phyloP scores from a whole-genome alignment of 139 green algal genomes.

The Nannochloris sp. region DNA sequence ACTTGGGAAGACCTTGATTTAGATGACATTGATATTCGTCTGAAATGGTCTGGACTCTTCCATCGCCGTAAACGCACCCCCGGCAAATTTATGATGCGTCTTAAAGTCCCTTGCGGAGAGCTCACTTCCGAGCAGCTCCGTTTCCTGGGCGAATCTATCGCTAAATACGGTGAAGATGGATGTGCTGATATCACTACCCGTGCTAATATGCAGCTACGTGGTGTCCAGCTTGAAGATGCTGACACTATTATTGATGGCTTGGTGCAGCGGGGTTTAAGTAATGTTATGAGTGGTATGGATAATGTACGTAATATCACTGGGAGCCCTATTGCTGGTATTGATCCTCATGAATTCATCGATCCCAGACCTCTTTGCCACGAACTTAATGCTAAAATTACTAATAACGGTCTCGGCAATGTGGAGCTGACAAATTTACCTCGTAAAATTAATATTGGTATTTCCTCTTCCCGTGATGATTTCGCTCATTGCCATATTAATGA shows the following conservation, averaged over 20 bases:
- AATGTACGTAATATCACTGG: slow-evolving; percentile 95
- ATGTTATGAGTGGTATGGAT: slow-evolving; percentile 91
- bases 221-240: slow-evolving; percentile 68
- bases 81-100: slow-evolving; percentile 96
- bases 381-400: slow-evolving; percentile 68
- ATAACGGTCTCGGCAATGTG: slow-evolving; percentile 59
- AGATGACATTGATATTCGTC: slow-evolving; percentile 90
- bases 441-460: slow-evolving; percentile 96
- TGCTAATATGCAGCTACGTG: slow-evolving; percentile 87
- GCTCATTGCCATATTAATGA: slow-evolving; percentile 99
- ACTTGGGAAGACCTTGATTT: slow-evolving; percentile 73
- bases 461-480: slow-evolving; percentile 82
- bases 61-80: slow-evolving; percentile 88
- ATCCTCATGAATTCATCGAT: slow-evolving; percentile 93
- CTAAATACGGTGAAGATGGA: slow-evolving; percentile 74
- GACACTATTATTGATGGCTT: slow-evolving; percentile 55
- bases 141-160: slow-evolving; percentile 56
- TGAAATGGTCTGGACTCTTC: slow-evolving; percentile 98
- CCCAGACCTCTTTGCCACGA: slow-evolving; percentile 46
- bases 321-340: slow-evolving; percentile 72
- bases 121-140: slow-evolving; percentile 69
- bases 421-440: slow-evolving; percentile 90
- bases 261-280: slow-evolving; percentile 58
- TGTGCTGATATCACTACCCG: slow-evolving; percentile 96
- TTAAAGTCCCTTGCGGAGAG: slow-evolving; percentile 91